phyloP scores from a whole-genome alignment of 2,329 filamentous ascomycete species.

The Apiospora malaysiana region DNA sequence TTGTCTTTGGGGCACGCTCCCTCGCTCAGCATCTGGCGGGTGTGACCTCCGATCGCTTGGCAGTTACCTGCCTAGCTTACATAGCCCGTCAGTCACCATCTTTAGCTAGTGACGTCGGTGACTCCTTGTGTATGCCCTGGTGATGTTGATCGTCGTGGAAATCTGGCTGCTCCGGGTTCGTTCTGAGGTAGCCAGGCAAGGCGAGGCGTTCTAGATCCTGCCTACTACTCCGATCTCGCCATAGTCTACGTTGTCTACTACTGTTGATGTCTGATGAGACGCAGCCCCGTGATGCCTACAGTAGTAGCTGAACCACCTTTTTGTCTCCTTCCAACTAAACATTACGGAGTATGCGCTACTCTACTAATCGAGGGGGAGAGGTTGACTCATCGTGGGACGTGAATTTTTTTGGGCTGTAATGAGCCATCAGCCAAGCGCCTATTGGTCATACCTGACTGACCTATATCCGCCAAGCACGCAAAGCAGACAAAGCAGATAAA shows the following conservation, averaged over 20 bases:
- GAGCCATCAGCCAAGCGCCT: not conserved
- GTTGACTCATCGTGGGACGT: conserved; percentile 23
- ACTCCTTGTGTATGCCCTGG: not conserved
- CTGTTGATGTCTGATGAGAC: conserved; percentile 8
- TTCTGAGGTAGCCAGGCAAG: not conserved
- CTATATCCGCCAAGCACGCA: conserved; percentile 6
- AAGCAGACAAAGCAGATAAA: not conserved
- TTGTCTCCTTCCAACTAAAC: not conserved
- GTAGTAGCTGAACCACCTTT: conserved; percentile 19
- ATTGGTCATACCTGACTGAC: conserved; percentile 21
- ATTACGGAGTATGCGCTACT: not conserved
- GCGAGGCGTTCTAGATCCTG: conserved; percentile 1
- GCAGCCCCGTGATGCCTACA: not conserved
- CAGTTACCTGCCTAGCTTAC: not conserved
- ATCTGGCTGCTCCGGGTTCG: not conserved
- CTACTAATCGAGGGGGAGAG: conserved; percentile 13
- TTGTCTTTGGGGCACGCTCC: not conserved
- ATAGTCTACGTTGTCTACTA: conserved; percentile 10
- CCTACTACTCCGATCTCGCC: conserved; percentile 16
- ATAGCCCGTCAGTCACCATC: not conserved
- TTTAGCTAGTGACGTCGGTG: not conserved
- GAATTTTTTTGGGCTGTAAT: conserved; percentile 19
- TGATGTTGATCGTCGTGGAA: not conserved
- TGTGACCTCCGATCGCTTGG: conserved; percentile 8
- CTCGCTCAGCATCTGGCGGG: not conserved